A percentile compares a stretch with the other conserved stretches of the same genome.
Evolutionary conservation across 1,284 basidiomycete genomes (phyloP).

Genomic region (Marasmius fiardii): DNA sequence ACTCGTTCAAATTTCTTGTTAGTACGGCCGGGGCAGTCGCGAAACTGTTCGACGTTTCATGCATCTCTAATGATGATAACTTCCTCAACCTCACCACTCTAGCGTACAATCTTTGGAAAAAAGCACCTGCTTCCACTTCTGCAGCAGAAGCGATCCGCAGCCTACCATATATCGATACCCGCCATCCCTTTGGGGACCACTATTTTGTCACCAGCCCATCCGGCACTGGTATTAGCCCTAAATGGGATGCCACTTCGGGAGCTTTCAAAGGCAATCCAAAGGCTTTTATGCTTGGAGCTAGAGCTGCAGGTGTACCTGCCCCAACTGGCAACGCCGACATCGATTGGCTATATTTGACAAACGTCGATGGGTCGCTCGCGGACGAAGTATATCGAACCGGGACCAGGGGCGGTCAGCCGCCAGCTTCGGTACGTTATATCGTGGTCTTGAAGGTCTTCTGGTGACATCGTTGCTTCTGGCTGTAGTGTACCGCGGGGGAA

Average conservation of each 20-base stretch:
- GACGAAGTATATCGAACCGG: slow-evolving; percentile 51
- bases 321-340: slow-evolving; percentile 48
- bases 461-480: too few relatives aligned
- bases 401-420: slow-evolving; percentile 51
- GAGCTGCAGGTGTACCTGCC: slow-evolving; percentile 37
- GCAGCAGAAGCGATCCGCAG: slow-evolving; percentile 26
- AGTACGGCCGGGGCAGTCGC: slow-evolving; percentile 45
- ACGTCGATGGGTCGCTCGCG: slow-evolving; percentile 47
- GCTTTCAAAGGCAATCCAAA: slow-evolving; percentile 35
- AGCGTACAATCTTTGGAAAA: slow-evolving; percentile 37
- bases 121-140: slow-evolving; percentile 23
- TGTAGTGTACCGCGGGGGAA: too few relatives aligned
- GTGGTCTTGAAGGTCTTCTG: too few relatives aligned
- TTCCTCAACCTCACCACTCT: slow-evolving; percentile 39
- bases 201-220: slow-evolving; percentile 50
- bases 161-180: slow-evolving; percentile 18
- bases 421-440: too few relatives aligned
- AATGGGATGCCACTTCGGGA: slow-evolving; percentile 54
- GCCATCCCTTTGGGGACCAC: slow-evolving; percentile 45
- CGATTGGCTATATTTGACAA: slow-evolving; percentile 53
- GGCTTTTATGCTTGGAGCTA: slow-evolving; percentile 47
- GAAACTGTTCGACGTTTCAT: slow-evolving; percentile 57
- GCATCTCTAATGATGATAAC: slow-evolving; percentile 32
- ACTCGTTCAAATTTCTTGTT: neutral
- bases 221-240: slow-evolving; percentile 40